phyloP scores from a whole-genome alignment of 495 filamentous ascomycete genomes.

The Neurospora cerealis region DNA sequence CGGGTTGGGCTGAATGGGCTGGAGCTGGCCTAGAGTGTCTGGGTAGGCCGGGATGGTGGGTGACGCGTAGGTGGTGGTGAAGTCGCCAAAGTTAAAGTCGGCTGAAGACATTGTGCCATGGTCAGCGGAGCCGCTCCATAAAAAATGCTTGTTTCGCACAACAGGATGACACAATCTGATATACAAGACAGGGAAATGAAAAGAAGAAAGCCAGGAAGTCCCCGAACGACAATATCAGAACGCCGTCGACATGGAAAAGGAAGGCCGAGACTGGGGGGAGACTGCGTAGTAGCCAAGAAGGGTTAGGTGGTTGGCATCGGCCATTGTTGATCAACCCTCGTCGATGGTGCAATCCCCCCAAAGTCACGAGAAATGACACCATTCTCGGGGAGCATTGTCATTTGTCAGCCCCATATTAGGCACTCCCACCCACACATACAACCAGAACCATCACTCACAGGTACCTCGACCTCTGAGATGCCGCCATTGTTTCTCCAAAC shows the following conservation, averaged over 20 bases:
- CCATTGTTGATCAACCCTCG: constrained; percentile 22
- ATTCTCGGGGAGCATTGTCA: constrained; percentile 23
- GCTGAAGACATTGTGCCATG: constrained; percentile 41
- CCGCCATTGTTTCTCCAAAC: background rate
- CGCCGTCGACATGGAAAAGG: constrained; percentile 10
- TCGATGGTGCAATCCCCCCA: constrained; percentile 26
- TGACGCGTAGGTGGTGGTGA: constrained; percentile 34
- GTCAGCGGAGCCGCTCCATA: constrained; percentile 13
- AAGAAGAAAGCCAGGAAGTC: background rate
- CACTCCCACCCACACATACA: background rate
- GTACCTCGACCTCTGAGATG: constrained; percentile 11
- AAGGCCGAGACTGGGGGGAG: constrained; percentile 20
- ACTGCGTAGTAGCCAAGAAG: constrained; percentile 10
- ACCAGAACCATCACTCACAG: constrained; percentile 5
- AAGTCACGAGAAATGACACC: constrained; percentile 34
- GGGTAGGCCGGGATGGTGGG: constrained; percentile 36
- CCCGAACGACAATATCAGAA: constrained; percentile 5
- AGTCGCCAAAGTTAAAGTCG: constrained; percentile 40
- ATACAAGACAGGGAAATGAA: constrained; percentile 5
- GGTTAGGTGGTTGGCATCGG: constrained; percentile 5
- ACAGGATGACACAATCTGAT: constrained; percentile 20
- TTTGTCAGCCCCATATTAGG: constrained; percentile 27
- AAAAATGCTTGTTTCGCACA: background rate
- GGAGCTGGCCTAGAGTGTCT: constrained; percentile 32
- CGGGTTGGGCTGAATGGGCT: constrained; percentile 37